phyloP scores from a whole-genome alignment of 495 filamentous ascomycete species.

The Aspergillus haitiensis region DNA sequence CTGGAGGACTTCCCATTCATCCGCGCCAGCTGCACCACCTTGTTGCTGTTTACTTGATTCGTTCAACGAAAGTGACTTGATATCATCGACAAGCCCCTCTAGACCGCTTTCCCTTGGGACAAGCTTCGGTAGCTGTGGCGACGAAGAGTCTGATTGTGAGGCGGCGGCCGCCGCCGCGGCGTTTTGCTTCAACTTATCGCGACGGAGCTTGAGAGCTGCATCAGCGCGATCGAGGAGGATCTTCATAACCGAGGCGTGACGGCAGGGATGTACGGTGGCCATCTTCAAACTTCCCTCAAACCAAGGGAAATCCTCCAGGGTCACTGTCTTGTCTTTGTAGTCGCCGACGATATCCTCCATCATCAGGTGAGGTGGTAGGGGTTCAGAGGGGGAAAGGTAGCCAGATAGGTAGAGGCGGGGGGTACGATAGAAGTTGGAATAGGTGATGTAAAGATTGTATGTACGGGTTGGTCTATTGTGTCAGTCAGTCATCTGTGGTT shows the following conservation, averaged over 20 bases:
- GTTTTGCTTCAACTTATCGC: constrained; percentile 66
- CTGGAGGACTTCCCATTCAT: constrained; percentile 86
- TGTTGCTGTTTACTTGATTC: constrained; percentile 51
- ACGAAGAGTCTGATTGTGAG: constrained; percentile 29
- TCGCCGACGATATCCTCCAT: constrained; percentile 99
- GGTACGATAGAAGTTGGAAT: constrained; percentile 94
- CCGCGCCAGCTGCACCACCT: constrained; percentile 59
- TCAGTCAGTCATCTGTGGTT: background rate
- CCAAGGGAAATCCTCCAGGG: constrained; percentile 95
- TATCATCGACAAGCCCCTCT: constrained; percentile 65
- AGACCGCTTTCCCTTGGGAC: constrained; percentile 58
- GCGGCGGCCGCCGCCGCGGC: background rate
- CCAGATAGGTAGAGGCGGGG: constrained; percentile 95
- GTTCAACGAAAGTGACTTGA: constrained; percentile 45
- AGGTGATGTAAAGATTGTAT: constrained; percentile 97
- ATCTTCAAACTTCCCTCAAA: constrained; percentile 82
- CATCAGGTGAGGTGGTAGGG: constrained; percentile 86
- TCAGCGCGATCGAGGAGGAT: constrained; percentile 92
- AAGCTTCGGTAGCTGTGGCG: constrained; percentile 30
- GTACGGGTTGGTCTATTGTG: constrained; percentile 71
- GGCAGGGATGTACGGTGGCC: constrained; percentile 91
- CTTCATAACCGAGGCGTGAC: constrained; percentile 97
- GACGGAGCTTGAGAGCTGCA: constrained; percentile 83
- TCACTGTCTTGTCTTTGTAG: constrained; percentile 99
- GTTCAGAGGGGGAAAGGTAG: constrained; percentile 76